Base-by-base conservation (phyloP, 2,329 filamentous ascomycete species). In the Fusarium keratoplasticum region DNA sequence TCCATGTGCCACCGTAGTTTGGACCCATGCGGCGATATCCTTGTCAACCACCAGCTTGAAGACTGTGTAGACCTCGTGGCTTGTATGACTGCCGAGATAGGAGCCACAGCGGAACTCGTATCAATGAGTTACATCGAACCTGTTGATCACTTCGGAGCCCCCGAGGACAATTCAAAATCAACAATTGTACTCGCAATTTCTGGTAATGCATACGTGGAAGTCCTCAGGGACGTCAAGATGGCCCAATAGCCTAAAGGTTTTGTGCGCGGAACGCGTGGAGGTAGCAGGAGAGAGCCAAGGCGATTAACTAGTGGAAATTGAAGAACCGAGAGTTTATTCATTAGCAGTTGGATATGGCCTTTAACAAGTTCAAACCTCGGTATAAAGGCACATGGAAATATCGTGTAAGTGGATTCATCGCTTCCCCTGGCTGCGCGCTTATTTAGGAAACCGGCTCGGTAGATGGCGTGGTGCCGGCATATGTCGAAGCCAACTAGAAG, bases 91-190 rank as follows among this genome's bases (percentile, higher is more conserved):
- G 1, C 84, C 0, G 85, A 86, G 44, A 16, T 3, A 27, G 10
- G 42, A 47, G 5, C 22, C 5, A 11, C 9, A 8, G 42, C 16
- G 42, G 42, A 91, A 90, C 86, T 87, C 31, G 90, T 81, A 0
- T 86, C 86, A 83, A 84, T 63, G 90, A 79, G 76, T 90, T 36
- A 92, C 79, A 75, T 91, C 85, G 75, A 92, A 90, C 59, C 85
- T 83, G 79, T 90, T 73, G 3, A 86, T 86, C 78, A 83, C 83
- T 68, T 89, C 85, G 31, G 87, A 82, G 61, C 83, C 81, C 83
- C 87, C 88, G 73, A 89, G 82, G 72, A 89, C 82, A 62, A 88
- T 86, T 77, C 88, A 85, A 69, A 89, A 89, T 42, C 79, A 82
- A 76, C 85, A 85, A 22, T 83, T 83, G 74, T 90, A 86, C 36